Percentiles rank a stretch among this genome's conserved stretches.
Evolutionary conservation across 345 rosid genomes (phyloP).

Genomic region (Citrus reticulata): DNA sequence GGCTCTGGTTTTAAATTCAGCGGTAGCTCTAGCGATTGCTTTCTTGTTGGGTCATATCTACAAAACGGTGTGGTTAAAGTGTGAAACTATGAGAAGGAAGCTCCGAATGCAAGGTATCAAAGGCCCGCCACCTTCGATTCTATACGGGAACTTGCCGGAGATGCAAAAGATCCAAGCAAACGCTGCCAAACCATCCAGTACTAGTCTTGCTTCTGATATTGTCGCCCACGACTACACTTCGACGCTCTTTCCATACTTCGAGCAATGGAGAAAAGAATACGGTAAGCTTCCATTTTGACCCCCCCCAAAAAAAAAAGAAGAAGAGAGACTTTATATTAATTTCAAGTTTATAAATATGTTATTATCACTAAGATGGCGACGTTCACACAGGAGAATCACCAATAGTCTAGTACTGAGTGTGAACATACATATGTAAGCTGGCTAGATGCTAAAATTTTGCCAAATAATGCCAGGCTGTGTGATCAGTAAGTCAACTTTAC

Average conservation of each 20-base stretch:
- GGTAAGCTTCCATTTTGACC: conserved; percentile 32
- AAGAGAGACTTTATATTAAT: too few relatives aligned
- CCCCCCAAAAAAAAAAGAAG: too few relatives aligned
- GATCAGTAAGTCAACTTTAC: neutral
- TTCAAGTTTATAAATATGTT: too few relatives aligned
- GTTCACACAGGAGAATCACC: too few relatives aligned
- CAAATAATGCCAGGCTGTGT: neutral
- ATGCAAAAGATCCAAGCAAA: conserved; percentile 51
- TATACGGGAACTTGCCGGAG: conserved; percentile 64
- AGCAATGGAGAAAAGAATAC: conserved; percentile 70
- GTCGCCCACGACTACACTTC: conserved; percentile 71
- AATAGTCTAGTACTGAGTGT: neutral
- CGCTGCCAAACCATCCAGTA: neutral
- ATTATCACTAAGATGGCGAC: neutral
- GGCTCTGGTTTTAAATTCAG: neutral
- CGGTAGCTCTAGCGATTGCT: neutral
- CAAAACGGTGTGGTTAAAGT: conserved; percentile 15
- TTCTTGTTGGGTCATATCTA: conserved; percentile 20
- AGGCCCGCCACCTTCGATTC: conserved; percentile 61
- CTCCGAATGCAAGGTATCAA: conserved; percentile 57
- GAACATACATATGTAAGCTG: neutral
- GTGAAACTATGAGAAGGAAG: conserved; percentile 33
- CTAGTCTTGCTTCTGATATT: conserved; percentile 14
- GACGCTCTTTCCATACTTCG: conserved; percentile 69
- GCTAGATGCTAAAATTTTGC: neutral